Evolutionary conservation across 2,329 filamentous ascomycete species (phyloP).

Genomic region (Fusarium graminum): DNA sequence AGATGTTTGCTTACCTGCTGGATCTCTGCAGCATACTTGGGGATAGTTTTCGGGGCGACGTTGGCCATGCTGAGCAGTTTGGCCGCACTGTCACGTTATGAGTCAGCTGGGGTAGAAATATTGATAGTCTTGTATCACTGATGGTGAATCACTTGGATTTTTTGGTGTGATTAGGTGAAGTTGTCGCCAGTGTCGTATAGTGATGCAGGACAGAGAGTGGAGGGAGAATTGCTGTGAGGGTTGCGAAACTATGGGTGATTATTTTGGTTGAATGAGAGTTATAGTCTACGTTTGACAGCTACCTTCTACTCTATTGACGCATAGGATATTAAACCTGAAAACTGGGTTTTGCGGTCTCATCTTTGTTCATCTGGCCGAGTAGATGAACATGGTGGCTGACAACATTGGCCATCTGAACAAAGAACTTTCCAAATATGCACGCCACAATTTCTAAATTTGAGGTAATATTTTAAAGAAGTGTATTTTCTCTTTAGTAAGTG

Average conservation of each 20-base stretch:
- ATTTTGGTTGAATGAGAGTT: not conserved
- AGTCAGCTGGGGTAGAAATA: not conserved
- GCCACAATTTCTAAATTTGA: not conserved
- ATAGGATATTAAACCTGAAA: not conserved
- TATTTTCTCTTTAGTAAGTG: not conserved
- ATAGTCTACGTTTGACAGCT: not conserved
- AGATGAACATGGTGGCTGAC: not conserved
- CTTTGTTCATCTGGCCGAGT: not conserved
- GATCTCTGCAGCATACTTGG: conserved; percentile 22
- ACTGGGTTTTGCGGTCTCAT: not conserved
- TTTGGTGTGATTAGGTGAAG: rapidly evolving
- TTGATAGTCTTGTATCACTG: not conserved
- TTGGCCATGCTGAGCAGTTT: not conserved
- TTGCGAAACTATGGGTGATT: not conserved
- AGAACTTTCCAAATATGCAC: not conserved
- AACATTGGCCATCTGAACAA: not conserved
- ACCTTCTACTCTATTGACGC: not conserved
- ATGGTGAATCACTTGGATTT: not conserved
- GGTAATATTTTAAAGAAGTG: not conserved
- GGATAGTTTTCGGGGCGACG: not conserved
- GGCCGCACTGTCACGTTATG: not conserved
- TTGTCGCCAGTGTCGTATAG: not conserved
- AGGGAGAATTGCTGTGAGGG: not conserved
- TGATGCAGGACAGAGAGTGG: not conserved
- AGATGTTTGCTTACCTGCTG: conserved; percentile 1